Conservation (phyloP, 352 stramenopile genomes). For the Phytopythium oedochilum region DNA sequence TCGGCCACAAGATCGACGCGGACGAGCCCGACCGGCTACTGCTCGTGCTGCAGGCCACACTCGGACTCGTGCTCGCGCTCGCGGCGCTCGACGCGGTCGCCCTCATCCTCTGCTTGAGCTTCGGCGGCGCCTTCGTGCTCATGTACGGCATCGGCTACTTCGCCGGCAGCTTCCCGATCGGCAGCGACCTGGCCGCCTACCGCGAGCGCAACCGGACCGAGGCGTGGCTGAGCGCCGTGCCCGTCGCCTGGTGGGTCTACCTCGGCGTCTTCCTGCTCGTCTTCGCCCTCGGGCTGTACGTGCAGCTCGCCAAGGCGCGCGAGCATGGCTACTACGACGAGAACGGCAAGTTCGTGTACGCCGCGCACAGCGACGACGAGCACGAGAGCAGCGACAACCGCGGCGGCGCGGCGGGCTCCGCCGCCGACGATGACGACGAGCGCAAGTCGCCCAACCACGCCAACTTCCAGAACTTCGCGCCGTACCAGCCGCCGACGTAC, state of each 20-base stretch:
- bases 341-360: slow-evolving; percentile 7
- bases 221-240: slow-evolving; percentile 35
- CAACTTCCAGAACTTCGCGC: slow-evolving; percentile 8
- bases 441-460: slow-evolving; percentile 6
- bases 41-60: slow-evolving; percentile 13
- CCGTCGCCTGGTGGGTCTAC: slow-evolving; percentile 59
- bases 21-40: slow-evolving; percentile 18
- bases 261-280: slow-evolving; percentile 41
- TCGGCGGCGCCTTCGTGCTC: slow-evolving; percentile 41
- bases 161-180: slow-evolving; percentile 57
- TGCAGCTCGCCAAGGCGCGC: slow-evolving; percentile 32
- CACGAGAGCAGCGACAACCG: neutral
- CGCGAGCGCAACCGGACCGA: slow-evolving; percentile 13
- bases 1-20: slow-evolving; percentile 27
- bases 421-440: neutral
- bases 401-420: neutral
- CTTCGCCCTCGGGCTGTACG: slow-evolving; percentile 30
- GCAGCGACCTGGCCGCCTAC: slow-evolving; percentile 39
- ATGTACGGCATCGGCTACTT: slow-evolving; percentile 73
- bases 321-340: slow-evolving; percentile 15
- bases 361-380: slow-evolving; percentile 7
- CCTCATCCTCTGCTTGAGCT: slow-evolving; percentile 49
- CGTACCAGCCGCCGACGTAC: neutral
- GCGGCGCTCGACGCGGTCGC: slow-evolving; percentile 22
- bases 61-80: slow-evolving; percentile 14